These are phyloP conservation scores for Alternaria sp. DNA, from an alignment of 2,329 filamentous ascomycete species.

Conservation along the genomic window DNA sequence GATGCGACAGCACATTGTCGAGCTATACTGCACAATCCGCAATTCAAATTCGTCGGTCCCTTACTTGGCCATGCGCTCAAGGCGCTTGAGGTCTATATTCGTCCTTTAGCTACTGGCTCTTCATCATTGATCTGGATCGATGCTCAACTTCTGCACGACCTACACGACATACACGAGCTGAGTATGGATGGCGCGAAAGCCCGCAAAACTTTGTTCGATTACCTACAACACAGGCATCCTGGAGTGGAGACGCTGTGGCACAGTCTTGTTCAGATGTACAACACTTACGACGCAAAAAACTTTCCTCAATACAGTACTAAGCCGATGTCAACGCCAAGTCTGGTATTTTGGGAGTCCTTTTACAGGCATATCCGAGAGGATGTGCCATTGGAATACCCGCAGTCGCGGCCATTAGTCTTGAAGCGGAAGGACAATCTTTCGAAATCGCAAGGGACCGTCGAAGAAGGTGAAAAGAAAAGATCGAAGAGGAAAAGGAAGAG, in stretches of 20 bases:
- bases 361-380: neutral
- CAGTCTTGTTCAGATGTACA: neutral
- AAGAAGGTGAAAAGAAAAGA: neutral
- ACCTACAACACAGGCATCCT: slow-evolving; percentile 1
- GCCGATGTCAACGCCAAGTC: neutral
- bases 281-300: neutral
- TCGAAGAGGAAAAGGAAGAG: slow-evolving; percentile 1
- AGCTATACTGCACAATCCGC: neutral
- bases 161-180: neutral
- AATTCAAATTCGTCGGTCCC: neutral
- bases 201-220: neutral
- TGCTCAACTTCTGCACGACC: neutral
- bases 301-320: neutral
- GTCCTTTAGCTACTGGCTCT: neutral
- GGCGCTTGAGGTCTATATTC: neutral
- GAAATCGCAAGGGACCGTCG: neutral
- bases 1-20: neutral
- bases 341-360: neutral
- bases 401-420: neutral
- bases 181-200: slow-evolving; percentile 2
- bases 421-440: neutral
- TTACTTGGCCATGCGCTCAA: neutral
- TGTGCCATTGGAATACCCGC: neutral
- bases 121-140: neutral
- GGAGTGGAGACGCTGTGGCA: neutral